Percentiles rank a stretch among this genome's conserved stretches.
Conservation (phyloP, 2,329 filamentous ascomycete genomes). For the Pseudocercospora fijiensis region DNA sequence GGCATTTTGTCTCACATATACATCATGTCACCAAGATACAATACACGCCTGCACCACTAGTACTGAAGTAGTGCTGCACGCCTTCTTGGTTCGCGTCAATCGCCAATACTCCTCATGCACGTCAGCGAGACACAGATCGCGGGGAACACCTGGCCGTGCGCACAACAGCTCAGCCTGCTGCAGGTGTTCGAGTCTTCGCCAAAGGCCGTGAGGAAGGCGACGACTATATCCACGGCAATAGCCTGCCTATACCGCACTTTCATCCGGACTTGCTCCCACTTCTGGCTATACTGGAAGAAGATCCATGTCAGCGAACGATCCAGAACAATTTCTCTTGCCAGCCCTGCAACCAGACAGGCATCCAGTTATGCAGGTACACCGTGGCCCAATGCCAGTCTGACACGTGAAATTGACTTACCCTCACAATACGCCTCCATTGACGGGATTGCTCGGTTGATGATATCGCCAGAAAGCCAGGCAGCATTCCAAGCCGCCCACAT, state of each 20-base stretch:
- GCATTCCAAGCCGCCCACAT: slow-evolving; percentile 20
- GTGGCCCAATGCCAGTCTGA: neutral
- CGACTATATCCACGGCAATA: slow-evolving; percentile 30
- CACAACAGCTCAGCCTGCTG: neutral
- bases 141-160: neutral
- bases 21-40: neutral
- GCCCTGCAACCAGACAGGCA: slow-evolving; percentile 1
- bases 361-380: neutral
- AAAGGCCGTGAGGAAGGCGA: neutral
- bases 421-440: slow-evolving; percentile 32
- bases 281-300: slow-evolving; percentile 26
- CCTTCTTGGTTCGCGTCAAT: neutral
- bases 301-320: slow-evolving; percentile 5
- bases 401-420: slow-evolving; percentile 20
- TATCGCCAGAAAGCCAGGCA: slow-evolving; percentile 27
- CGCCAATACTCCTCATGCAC: neutral
- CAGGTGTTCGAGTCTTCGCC: neutral
- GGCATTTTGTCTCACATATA: neutral
- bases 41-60: neutral
- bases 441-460: slow-evolving; percentile 30
- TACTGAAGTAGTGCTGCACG: neutral
- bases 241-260: slow-evolving; percentile 30
- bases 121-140: neutral
- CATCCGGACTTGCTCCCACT: slow-evolving; percentile 28
- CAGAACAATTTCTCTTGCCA: neutral